Evolutionary conservation across 148 eudicot species (phyloP).

Genomic region (Camellia lanceoleosa): DNA sequence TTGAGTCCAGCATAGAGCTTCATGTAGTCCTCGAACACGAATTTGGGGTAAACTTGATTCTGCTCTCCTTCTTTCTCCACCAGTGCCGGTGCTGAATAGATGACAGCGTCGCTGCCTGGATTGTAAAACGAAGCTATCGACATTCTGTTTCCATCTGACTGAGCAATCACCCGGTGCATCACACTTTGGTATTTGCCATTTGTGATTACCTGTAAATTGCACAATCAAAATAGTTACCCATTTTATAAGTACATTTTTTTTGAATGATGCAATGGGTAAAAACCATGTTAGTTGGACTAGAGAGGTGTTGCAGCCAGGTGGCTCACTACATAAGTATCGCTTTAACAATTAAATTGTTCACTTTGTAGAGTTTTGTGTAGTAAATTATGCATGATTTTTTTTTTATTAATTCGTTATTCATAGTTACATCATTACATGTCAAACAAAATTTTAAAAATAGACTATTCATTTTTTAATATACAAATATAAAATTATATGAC

Average conservation of each 20-base stretch:
- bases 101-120: slow-evolving; percentile 84
- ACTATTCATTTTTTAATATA: no score
- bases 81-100: slow-evolving; percentile 72
- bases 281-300: no score
- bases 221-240: no score
- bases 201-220: slow-evolving; percentile 55
- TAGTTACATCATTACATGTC: no score
- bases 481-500: no score
- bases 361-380: no score
- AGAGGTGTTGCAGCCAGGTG: no score
- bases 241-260: no score
- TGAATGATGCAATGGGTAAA: no score
- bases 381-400: no score
- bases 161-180: slow-evolving; percentile 83
- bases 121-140: slow-evolving; percentile 95
- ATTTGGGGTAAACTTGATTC: slow-evolving; percentile 52
- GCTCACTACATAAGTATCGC: neutral
- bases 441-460: no score
- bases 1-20: slow-evolving; percentile 73
- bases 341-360: neutral
- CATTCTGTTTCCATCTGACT: slow-evolving; percentile 77
- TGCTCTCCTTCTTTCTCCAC: slow-evolving; percentile 45
- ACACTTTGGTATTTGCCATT: slow-evolving; percentile 97
- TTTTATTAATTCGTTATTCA: no score
- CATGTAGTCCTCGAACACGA: slow-evolving; percentile 96